Evolutionary conservation across 768 basidiomycete species (phyloP).

Genomic region (Pholiota conissans): DNA sequence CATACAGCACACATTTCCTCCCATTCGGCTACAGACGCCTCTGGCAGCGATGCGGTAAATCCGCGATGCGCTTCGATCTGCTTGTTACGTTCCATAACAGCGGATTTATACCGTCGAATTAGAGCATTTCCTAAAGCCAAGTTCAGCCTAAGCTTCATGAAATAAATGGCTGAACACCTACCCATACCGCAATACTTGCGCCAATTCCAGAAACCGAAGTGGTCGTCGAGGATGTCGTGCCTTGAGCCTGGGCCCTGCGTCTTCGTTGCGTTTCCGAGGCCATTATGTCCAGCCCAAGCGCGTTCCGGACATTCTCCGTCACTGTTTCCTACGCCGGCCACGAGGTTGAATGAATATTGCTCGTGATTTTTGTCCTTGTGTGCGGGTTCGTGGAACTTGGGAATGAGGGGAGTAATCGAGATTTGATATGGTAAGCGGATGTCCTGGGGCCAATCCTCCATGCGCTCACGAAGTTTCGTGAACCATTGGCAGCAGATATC

Average conservation of each 20-base stretch:
- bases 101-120: not conserved
- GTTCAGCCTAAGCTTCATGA: not conserved
- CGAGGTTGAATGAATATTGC: conserved; percentile 25
- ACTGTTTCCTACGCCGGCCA: conserved; percentile 21
- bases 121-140: not conserved
- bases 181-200: conserved; percentile 14
- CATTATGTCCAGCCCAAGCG: conserved; percentile 29
- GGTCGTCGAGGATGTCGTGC: conserved; percentile 7
- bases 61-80: conserved; percentile 12
- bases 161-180: not conserved
- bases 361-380: conserved; percentile 24
- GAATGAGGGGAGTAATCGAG: conserved; percentile 15
- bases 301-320: conserved; percentile 34
- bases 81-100: conserved; percentile 5
- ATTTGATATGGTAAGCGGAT: not conserved
- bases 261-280: conserved; percentile 24
- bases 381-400: conserved; percentile 28
- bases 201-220: conserved; percentile 25
- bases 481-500: conserved; percentile 32
- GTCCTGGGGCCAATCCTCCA: conserved; percentile 1
- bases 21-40: not conserved
- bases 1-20: conserved; percentile 1
- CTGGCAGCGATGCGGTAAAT: not conserved
- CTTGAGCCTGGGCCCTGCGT: conserved; percentile 30
- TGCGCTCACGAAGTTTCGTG: conserved; percentile 20